phyloP scores from a whole-genome alignment of 306 rosid species.

The Cicer bijugum region DNA sequence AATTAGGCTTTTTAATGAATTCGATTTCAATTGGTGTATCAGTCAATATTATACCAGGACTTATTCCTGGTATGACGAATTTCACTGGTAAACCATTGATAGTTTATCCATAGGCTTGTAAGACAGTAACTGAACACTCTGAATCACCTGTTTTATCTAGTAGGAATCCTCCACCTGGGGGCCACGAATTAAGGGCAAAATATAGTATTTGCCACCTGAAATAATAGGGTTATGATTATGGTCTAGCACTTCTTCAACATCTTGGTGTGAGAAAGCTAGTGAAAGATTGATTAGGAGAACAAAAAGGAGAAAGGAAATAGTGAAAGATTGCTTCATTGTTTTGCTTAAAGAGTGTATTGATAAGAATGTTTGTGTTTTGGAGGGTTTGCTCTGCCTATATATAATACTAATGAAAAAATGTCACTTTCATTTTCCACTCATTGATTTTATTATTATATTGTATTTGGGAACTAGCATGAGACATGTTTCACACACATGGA shows the following conservation, averaged over 20 bases:
- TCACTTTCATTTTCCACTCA: too few species aligned
- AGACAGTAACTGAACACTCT: neutral
- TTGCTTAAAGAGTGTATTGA: neutral
- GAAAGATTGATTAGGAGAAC: neutral
- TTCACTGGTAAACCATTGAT: neutral
- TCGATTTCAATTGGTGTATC: conserved; percentile 11
- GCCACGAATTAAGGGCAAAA: neutral
- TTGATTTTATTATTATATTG: too few species aligned
- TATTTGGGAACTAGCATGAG: too few species aligned
- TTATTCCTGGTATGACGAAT: neutral
- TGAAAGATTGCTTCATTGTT: neutral
- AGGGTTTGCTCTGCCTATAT: neutral
- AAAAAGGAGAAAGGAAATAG: conserved; percentile 26
- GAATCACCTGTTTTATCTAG: neutral
- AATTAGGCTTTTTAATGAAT: neutral
- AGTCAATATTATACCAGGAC: neutral
- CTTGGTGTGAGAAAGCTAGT: neutral
- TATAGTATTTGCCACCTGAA: neutral
- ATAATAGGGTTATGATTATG: neutral
- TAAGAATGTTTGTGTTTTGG: neutral
- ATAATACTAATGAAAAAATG: neutral
- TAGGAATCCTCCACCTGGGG: conserved; percentile 25
- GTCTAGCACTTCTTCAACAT: neutral
- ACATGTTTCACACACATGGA: too few species aligned
- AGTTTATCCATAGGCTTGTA: neutral